phyloP scores from a whole-genome alignment of 345 rosid genomes.

The Zanthoxylum bungeanum region DNA sequence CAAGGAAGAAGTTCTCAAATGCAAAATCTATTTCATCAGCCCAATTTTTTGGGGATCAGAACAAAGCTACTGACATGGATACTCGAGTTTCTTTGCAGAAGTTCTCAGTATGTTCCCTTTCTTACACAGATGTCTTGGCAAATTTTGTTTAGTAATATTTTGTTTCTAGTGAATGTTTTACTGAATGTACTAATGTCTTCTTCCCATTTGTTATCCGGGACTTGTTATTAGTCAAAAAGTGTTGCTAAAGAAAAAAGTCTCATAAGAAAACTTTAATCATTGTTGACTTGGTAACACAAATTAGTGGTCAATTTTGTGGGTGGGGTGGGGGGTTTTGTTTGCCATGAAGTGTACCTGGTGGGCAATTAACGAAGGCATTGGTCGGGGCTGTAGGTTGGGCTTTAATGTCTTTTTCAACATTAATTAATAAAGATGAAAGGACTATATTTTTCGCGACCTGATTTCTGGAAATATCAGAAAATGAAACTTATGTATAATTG shows the following conservation, averaged over 20 bases:
- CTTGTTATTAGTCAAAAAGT: background rate
- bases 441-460: too few species aligned
- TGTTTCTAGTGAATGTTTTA: background rate
- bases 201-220: background rate
- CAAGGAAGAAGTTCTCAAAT: conserved; percentile 90
- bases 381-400: too few species aligned
- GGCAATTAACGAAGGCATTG: too few species aligned
- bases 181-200: background rate
- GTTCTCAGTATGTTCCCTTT: conserved; percentile 60
- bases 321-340: too few species aligned
- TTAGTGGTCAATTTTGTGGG: too few species aligned
- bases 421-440: too few species aligned
- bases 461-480: too few species aligned
- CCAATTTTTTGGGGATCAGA: conserved; percentile 83
- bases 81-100: conserved; percentile 84
- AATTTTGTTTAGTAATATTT: background rate
- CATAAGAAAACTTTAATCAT: background rate
- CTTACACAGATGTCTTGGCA: conserved; percentile 5
- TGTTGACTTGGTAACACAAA: too few species aligned
- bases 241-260: background rate
- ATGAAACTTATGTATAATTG: too few species aligned
- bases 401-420: too few species aligned
- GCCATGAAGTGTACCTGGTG: too few species aligned
- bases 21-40: conserved; percentile 97
- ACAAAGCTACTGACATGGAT: conserved; percentile 46